Evolutionary conservation across 352 stramenopile genomes (phyloP), one percentile per base, ranked within the genome.

Genomic region (Pythium aristosporum): DNA sequence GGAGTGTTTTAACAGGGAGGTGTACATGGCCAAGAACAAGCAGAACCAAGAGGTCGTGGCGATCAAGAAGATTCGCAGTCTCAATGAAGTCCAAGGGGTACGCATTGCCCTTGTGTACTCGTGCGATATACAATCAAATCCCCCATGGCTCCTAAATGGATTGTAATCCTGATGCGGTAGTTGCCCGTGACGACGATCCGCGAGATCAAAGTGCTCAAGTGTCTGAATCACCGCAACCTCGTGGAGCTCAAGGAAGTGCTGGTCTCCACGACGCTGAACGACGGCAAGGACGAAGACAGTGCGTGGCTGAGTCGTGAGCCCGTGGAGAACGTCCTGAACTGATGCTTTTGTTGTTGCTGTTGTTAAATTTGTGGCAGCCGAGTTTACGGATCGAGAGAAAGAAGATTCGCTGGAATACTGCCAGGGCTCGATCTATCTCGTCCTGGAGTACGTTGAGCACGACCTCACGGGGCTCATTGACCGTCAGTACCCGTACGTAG

Each of bases 171-270:
- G 25, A 30, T 30, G 25, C 25, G 2, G 34, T 52, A 97, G 87
- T 77, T 99, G 13, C 96, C 97, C 0, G 83, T 98, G 50, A 99
- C 94, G 42, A 97, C 97, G 16, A 97, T 99, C 66, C 89, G 97
- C 13, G 97, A 99, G 80, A 99, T 99, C 63, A 99, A 99, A 87
- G 98, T 99, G 68, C 83, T 99, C 55, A 99, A 98, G 74, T 91
- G 88, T 71, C 79, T 99, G 6, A 89, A 94, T 53, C 97, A 99
- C 75, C 85, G 82, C 20, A 98, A 98, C 74, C 80, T 99, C 59
- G 94, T 99, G 23, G 82, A 92, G 63, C 89, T 99, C 67, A 92
- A 98, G 61, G 96, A 99, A 73, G 94, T 99, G 47, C 92, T 99
- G 2, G 87, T 97, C 2, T 94, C 88, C 1, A 87, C 83, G 4